Evolutionary conservation across 495 filamentous ascomycete genomes (phyloP), one percentile per base, ranked within the genome.

Genomic region (Eremomyces bilateralis): DNA sequence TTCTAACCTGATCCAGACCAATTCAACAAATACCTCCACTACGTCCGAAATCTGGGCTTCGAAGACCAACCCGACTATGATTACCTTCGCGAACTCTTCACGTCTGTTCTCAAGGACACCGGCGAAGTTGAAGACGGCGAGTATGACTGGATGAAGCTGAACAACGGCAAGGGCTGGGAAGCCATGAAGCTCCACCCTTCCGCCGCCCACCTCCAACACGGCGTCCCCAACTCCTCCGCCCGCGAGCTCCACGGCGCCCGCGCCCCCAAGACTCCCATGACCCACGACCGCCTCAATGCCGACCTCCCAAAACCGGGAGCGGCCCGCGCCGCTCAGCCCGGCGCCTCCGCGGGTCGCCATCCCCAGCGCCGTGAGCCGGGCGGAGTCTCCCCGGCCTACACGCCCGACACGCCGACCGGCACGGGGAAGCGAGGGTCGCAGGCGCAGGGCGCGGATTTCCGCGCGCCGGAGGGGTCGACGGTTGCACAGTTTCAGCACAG

Each of bases 101-200:
- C 88, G 2, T 77, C 91, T 55, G 81, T 88, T n/a, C 65, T 95
- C 29, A 91, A 93, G 65, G 80, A 81, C 42, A 77, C 77, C 4
- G 83, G 84, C 25, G 83, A 91, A 43, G 76, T 94, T 10, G 88
- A 99, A 47, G 88, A 99, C 61, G 88, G 90, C 40, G 90, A 99
- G 51, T 99, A 95, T 52, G 88, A 99, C 56, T 99, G 88, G 88
- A 94, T 95, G 90, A 94, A 93, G 66, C 64, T 91, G 38, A 88
- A 81, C 63, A 90, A 91, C 53, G 84, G 83, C 41, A 77, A 83
- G 47, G 82, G 81, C 24, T 91, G 80, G 80, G 85, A 95, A 58
- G 79, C 77, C 46, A 62, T 67, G 51, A 91, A 91, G 62, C 72
- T 75, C 41, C 80, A 90, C 54, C 70, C 77, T 31, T 76, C 80